These are phyloP conservation scores for Cyberlindnera petersonii DNA, from an alignment of 805 yeast genomes.

Conservation along the genomic window DNA sequence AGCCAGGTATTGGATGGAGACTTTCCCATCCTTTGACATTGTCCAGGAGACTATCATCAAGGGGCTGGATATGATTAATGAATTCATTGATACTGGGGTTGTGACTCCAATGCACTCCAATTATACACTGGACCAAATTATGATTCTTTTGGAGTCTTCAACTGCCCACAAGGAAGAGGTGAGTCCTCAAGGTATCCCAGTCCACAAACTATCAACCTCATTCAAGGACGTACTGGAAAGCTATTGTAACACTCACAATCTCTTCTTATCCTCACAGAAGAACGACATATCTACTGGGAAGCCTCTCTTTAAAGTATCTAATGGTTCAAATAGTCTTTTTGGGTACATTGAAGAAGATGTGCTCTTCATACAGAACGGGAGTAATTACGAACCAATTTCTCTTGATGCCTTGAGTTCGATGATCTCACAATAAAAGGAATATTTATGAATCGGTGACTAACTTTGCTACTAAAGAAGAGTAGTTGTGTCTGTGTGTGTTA, in stretches of 20 bases:
- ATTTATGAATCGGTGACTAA: too few species aligned
- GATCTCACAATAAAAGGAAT: too few species aligned
- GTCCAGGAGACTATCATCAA: slow-evolving; percentile 15
- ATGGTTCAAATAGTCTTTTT: slow-evolving; percentile 32
- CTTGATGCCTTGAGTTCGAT: slow-evolving; percentile 20
- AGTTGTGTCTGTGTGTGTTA: too few species aligned
- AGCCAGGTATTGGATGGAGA: not conserved
- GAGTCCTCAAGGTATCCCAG: slow-evolving; percentile 37
- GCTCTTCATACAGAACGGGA: slow-evolving; percentile 43
- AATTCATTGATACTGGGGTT: slow-evolving; percentile 22
- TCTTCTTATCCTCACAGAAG: slow-evolving; percentile 26
- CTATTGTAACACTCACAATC: slow-evolving; percentile 49
- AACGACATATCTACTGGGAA: slow-evolving; percentile 35
- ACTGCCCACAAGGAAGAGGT: slow-evolving; percentile 3
- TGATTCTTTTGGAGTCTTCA: not conserved
- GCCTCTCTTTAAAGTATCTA: slow-evolving; percentile 40
- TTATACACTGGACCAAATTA: not conserved
- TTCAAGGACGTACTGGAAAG: slow-evolving; percentile 65
- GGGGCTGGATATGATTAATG: slow-evolving; percentile 32
- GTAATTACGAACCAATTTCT: slow-evolving; percentile 41
- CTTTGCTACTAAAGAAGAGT: too few species aligned
- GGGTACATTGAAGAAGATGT: slow-evolving; percentile 64
- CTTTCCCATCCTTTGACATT: slow-evolving; percentile 1
- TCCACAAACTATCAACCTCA: slow-evolving; percentile 40
- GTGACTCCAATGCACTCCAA: slow-evolving; percentile 13